These are phyloP conservation scores for Penicillium crustosum DNA, from an alignment of 2,329 filamentous ascomycete genomes.

Conservation along the genomic window DNA sequence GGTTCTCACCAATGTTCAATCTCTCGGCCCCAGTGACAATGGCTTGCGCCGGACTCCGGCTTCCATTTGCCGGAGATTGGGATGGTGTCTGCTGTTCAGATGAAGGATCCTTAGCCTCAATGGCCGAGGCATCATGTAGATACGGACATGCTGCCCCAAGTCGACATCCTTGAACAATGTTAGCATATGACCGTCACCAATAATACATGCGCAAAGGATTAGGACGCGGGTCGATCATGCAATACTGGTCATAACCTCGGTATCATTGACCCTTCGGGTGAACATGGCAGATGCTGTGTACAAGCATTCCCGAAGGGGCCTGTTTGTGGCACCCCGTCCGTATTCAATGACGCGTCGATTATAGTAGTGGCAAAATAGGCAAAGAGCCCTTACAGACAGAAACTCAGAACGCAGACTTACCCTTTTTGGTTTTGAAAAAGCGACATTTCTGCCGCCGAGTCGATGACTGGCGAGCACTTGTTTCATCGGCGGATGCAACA, in stretches of 20 bases:
- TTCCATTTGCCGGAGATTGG: constrained; percentile 9
- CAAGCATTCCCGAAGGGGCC: not conserved
- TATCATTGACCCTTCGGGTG: not conserved
- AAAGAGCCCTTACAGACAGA: constrained; percentile 3
- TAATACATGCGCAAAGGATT: not conserved
- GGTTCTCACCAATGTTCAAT: constrained; percentile 22
- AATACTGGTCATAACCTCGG: not conserved
- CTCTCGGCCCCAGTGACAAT: constrained; percentile 20
- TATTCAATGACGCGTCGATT: constrained; percentile 6
- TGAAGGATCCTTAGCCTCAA: constrained; percentile 17
- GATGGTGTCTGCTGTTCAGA: constrained; percentile 18
- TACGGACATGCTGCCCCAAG: constrained; percentile 54
- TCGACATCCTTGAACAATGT: constrained; percentile 49
- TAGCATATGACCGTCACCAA: constrained; percentile 15
- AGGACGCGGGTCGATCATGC: not conserved
- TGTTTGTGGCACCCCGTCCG: not conserved
- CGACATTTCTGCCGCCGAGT: constrained; percentile 26
- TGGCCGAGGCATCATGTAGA: constrained; percentile 43
- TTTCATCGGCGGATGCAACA: constrained; percentile 18
- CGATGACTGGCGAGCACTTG: constrained; percentile 19
- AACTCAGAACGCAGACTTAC: constrained; percentile 19
- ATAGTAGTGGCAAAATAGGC: not conserved
- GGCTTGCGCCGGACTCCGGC: constrained; percentile 8
- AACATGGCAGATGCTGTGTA: not conserved
- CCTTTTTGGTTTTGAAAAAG: constrained; percentile 29